Evolutionary conservation across 2,329 filamentous ascomycete genomes (phyloP).

Genomic region (Calonectria pseudoreteaudii): DNA sequence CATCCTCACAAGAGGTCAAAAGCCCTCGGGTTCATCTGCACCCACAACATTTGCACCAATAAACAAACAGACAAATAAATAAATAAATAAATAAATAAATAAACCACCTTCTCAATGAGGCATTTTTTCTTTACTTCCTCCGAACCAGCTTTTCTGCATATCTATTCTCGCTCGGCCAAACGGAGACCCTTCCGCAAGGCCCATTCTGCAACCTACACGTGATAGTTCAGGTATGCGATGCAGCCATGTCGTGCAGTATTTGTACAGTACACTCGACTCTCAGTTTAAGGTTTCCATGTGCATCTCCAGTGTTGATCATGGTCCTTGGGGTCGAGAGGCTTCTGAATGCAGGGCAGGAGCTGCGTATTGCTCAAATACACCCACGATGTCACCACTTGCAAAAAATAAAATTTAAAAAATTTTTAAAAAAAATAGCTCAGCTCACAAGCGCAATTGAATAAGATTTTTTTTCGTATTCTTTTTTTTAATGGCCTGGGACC

Average conservation of each 20-base stretch:
- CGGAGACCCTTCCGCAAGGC: slow-evolving; percentile 24
- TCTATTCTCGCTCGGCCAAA: neutral
- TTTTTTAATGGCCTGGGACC: neutral
- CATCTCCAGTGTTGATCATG: neutral
- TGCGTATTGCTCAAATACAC: neutral
- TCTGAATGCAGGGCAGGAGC: neutral
- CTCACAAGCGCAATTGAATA: neutral
- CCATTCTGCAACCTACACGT: slow-evolving; percentile 37
- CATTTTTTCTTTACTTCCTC: neutral
- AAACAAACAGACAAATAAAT: neutral
- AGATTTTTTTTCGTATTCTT: neutral
- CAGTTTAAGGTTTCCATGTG: neutral
- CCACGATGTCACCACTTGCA: neutral
- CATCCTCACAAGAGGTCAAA: neutral
- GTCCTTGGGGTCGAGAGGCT: neutral
- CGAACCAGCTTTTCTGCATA: neutral
- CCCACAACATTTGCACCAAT: neutral
- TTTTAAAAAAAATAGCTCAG: too few species aligned
- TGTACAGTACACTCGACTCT: slow-evolving; percentile 20
- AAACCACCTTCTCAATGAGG: neutral
- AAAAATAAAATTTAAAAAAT: too few species aligned
- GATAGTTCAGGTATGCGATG: slow-evolving; percentile 33
- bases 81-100: neutral
- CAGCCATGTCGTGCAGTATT: slow-evolving; percentile 36
- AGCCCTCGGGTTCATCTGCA: neutral